Percentiles rank a stretch among this genome's conserved stretches.
Conservation (phyloP, 768 basidiomycete species). For the Fomitopsis pulvina region DNA sequence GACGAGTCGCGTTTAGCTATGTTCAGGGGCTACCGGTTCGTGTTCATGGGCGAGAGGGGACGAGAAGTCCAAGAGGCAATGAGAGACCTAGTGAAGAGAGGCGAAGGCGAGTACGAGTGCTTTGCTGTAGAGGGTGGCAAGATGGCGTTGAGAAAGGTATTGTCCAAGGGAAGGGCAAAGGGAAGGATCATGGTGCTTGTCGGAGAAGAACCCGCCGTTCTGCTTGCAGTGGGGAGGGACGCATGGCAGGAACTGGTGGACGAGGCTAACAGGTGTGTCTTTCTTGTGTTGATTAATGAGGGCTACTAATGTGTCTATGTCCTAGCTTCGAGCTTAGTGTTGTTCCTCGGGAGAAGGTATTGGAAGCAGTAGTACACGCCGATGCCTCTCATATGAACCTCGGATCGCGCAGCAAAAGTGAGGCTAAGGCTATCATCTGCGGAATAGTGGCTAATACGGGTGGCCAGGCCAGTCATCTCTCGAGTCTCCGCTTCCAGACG, state of each 20-base stretch:
- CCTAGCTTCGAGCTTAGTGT: slow-evolving; percentile 37
- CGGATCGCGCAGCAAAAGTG: no score
- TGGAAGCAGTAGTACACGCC: slow-evolving; percentile 41
- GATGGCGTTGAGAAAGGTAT: slow-evolving; percentile 42
- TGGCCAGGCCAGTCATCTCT: slow-evolving; percentile 16
- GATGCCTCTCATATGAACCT: slow-evolving; percentile 27
- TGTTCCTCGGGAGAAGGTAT: slow-evolving; percentile 37
- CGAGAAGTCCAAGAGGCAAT: slow-evolving; percentile 43
- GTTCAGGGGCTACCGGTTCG: slow-evolving; percentile 46
- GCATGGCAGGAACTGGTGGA: slow-evolving; percentile 47
- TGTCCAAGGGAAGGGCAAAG: slow-evolving; percentile 49
- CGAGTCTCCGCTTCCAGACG: slow-evolving; percentile 41
- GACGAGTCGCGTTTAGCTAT: slow-evolving; percentile 56
- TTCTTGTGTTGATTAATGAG: neutral
- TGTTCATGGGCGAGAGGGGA: slow-evolving; percentile 52
- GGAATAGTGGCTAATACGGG: no score
- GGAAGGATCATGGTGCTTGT: slow-evolving; percentile 39
- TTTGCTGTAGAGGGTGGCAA: slow-evolving; percentile 48
- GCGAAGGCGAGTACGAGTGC: slow-evolving; percentile 55
- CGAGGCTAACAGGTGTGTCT: slow-evolving; percentile 42
- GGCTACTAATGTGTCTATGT: neutral
- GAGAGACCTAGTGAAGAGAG: slow-evolving; percentile 48
- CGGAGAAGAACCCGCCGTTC: slow-evolving; percentile 40
- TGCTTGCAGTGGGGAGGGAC: slow-evolving; percentile 44
- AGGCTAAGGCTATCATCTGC: no score